Evolutionary conservation across 768 basidiomycete species (phyloP).

Genomic region (Lentinula edodes): DNA sequence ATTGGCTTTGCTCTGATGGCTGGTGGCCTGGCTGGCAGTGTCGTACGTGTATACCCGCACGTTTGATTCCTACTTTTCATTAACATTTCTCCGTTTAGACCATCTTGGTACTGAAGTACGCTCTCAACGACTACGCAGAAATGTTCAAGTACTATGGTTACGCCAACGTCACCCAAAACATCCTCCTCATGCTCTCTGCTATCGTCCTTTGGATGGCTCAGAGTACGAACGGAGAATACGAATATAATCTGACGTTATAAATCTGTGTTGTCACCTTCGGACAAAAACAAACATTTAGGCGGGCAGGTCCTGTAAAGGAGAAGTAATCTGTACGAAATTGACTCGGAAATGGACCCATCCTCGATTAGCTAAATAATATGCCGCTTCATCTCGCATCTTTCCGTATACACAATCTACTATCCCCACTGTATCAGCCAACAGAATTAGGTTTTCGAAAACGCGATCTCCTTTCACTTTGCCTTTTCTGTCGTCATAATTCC

Average conservation of each 20-base stretch:
- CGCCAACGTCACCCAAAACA: slow-evolving; percentile 93
- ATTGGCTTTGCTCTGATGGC: slow-evolving; percentile 97
- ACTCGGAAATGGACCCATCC: not conserved
- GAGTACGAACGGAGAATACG: slow-evolving; percentile 81
- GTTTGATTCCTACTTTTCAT: not conserved
- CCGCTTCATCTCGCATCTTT: not conserved
- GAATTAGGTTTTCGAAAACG: not conserved
- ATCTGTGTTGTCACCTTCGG: not conserved
- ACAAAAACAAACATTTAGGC: not conserved
- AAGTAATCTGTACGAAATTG: not conserved
- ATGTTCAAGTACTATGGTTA: slow-evolving; percentile 89
- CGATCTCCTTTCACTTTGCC: not conserved
- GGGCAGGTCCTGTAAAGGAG: not conserved
- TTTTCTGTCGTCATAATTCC: not conserved
- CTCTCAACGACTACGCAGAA: slow-evolving; percentile 65
- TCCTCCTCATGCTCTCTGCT: slow-evolving; percentile 77
- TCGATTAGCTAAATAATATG: not conserved
- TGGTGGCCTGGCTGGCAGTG: slow-evolving; percentile 93
- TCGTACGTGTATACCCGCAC: slow-evolving; percentile 51
- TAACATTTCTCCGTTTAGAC: slow-evolving; percentile 43
- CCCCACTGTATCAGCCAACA: not conserved
- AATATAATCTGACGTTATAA: slow-evolving; percentile 82
- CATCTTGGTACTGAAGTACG: slow-evolving; percentile 85
- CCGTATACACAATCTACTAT: not conserved
- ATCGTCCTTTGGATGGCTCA: slow-evolving; percentile 92